These are phyloP conservation scores for Suillus plorans DNA, from an alignment of 768 basidiomycete species.

Conservation along the genomic window DNA sequence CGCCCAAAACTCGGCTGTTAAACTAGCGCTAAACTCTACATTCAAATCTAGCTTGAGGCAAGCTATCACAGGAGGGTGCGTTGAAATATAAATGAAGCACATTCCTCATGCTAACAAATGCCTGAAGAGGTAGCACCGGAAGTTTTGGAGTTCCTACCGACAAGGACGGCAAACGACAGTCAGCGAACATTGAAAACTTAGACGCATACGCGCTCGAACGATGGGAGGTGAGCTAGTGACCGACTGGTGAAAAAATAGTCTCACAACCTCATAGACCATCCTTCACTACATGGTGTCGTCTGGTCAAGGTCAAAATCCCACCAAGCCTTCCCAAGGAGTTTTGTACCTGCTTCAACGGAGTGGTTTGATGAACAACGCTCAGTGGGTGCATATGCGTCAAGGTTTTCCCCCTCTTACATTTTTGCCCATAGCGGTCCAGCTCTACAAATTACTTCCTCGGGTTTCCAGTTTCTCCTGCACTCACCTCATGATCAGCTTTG, in stretches of 20 bases:
- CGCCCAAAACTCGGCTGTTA: slow-evolving; percentile 55
- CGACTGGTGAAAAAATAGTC: neutral
- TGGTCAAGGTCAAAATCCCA: slow-evolving; percentile 70
- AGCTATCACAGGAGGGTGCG: slow-evolving; percentile 86
- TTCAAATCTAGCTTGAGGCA: slow-evolving; percentile 81
- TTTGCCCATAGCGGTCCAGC: slow-evolving; percentile 45
- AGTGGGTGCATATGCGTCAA: slow-evolving; percentile 43
- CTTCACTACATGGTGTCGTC: slow-evolving; percentile 98
- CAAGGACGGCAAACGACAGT: slow-evolving; percentile 56
- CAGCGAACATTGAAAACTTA: slow-evolving; percentile 57
- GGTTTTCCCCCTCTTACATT: neutral
- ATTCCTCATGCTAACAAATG: slow-evolving; percentile 10
- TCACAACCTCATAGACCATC: slow-evolving; percentile 63
- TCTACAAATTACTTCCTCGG: slow-evolving; percentile 85
- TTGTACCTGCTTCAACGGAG: slow-evolving; percentile 80
- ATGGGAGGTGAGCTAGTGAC: slow-evolving; percentile 71
- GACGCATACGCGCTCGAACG: slow-evolving; percentile 83
- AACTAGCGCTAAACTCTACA: slow-evolving; percentile 65
- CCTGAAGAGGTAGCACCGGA: slow-evolving; percentile 64
- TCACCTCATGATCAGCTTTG: slow-evolving; percentile 94
- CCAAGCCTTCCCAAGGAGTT: slow-evolving; percentile 80
- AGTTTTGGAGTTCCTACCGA: slow-evolving; percentile 83
- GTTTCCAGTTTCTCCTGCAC: slow-evolving; percentile 95
- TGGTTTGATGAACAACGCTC: slow-evolving; percentile 76
- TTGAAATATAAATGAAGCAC: slow-evolving; percentile 9